Conservation (phyloP, 179 eudicot genomes). For the Camellia oleifera region DNA sequence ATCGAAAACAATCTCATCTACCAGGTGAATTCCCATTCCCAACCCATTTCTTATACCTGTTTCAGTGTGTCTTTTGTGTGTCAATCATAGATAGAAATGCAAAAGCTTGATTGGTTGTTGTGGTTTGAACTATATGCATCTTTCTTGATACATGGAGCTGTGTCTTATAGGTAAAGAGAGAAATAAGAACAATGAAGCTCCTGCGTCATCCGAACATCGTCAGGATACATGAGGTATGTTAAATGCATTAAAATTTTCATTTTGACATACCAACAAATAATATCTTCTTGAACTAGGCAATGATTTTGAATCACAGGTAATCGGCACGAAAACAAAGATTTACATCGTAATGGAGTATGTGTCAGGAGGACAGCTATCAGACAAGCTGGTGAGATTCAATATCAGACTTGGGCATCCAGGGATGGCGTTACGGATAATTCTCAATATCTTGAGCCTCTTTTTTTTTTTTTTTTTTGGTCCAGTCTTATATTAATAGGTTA, state of each 20-base stretch:
- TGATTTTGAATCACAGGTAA: constrained; percentile 35
- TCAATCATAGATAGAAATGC: not conserved
- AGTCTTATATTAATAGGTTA: constrained; percentile 37
- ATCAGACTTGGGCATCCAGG: not conserved
- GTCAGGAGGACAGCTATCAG: constrained; percentile 59
- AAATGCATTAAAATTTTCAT: too few relatives aligned
- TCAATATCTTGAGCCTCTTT: not conserved
- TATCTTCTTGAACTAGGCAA: not conserved
- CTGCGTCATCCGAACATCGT: constrained; percentile 63
- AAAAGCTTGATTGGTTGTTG: constrained; percentile 1
- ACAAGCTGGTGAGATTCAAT: constrained; percentile 43
- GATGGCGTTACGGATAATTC: not conserved
- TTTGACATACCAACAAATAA: not conserved
- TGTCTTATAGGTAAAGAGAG: constrained; percentile 44
- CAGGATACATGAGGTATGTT: constrained; percentile 51
- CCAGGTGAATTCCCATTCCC: constrained; percentile 32
- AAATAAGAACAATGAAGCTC: constrained; percentile 59
- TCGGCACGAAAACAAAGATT: constrained; percentile 54
- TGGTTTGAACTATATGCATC: not conserved
- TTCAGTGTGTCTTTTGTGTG: not conserved
- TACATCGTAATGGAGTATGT: constrained; percentile 60
- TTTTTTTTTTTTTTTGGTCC: not conserved
- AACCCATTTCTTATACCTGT: not conserved
- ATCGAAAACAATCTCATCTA: constrained; percentile 42
- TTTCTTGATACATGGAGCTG: constrained; percentile 2